Base-by-base conservation (phyloP, 768 basidiomycete genomes). In the Lactarius sanguifluus region DNA sequence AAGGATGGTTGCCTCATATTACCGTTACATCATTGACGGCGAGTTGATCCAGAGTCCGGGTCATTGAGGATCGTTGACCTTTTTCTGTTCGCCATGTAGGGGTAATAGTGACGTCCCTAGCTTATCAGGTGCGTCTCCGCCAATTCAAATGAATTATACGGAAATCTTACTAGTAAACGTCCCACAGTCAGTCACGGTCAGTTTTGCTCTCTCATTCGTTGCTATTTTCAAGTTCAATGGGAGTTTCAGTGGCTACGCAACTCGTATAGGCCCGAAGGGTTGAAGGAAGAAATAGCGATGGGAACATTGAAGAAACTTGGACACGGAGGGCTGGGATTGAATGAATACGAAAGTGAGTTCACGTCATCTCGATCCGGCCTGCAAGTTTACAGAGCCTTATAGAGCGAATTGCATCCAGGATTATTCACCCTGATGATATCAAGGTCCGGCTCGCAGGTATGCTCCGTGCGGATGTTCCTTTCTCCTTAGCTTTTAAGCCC, bases 401-500 rank as follows among this genome's bases (percentile, higher is more conserved):
- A 92, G 91, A 86, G 64, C 88, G 87, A 52, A 94, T 98, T 64
- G 93, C 96, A 5, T 91, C 89, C 47, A 95, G 98, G 72, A 86
- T 98, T 30, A 92, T 98, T 67, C 90, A 92, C 71, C 92, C 94
- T 2, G 92, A 95, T 74, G 91, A 96, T 72, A 96, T 96, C 62
- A 77, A 82, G 56, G 83, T 91, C 57, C 80, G 80, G 25, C 95
- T 96, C 75, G 76, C 82, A 30, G 94, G 93, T 91, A 63, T 8
- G 84, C 70, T 9, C n/a, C 36, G 55, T 47, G 10, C 15, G 5
- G 56, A 41, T 28, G 20, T 16, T 38, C 13, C 13, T 38, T 38
- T 9, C 36, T 57, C 56, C 41, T 61, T 43, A 57, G 62, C 3
- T 30, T 2, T 40, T 52, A 16, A 62, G 15, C 38, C 28, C 69